Evolutionary conservation across 306 rosid species (phyloP).

Genomic region (Hippophae tibetana): DNA sequence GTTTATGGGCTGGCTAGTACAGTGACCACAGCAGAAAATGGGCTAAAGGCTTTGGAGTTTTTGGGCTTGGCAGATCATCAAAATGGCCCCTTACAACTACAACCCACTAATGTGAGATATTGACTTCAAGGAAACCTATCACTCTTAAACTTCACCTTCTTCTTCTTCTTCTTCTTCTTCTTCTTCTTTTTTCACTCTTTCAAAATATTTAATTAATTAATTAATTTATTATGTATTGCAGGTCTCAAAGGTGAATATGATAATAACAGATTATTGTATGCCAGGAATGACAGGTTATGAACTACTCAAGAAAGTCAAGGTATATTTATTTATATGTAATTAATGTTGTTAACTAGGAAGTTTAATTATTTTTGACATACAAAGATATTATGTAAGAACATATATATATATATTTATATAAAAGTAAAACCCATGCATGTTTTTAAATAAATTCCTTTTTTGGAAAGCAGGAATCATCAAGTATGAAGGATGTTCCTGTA

Average conservation of each 20-base stretch:
- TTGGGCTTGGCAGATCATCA: conserved; percentile 58
- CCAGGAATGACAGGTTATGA: conserved; percentile 98
- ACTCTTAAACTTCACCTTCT: not conserved
- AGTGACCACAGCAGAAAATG: conserved; percentile 96
- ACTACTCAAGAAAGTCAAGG: conserved; percentile 87
- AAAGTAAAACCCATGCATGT: not conserved
- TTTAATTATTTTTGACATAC: no score
- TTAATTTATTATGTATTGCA: conserved; percentile 16
- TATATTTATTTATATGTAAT: conserved; percentile 5
- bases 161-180: no score
- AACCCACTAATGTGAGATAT: conserved; percentile 22
- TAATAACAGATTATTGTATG: conserved; percentile 91
- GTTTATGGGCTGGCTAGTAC: conserved; percentile 4
- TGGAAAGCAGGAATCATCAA: conserved; percentile 59
- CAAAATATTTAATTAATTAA: not conserved
- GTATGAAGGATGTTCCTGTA: conserved; percentile 83
- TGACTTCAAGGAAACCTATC: not conserved
- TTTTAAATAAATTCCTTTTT: not conserved
- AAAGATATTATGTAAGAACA: no score
- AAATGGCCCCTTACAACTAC: conserved; percentile 25
- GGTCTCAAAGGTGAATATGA: conserved; percentile 69
- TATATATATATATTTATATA: no score
- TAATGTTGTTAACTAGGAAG: no score
- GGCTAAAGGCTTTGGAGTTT: conserved; percentile 69
- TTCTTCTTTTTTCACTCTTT: no score